Conservation (phyloP, 176 grass and related monocot species). For the Eleusine indica region DNA sequence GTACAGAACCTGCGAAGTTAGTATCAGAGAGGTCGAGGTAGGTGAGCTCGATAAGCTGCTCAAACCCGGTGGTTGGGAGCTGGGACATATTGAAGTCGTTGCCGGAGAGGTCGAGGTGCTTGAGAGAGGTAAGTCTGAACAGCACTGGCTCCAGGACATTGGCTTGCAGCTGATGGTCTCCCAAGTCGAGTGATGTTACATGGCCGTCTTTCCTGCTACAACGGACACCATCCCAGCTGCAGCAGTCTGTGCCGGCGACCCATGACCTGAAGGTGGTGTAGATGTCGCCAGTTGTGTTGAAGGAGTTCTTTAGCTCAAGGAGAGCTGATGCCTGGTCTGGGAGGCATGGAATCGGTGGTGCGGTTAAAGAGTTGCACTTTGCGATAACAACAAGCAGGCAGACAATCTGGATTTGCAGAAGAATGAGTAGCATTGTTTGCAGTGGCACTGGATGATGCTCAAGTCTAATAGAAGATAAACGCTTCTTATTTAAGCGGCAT, state of each 20-base stretch:
- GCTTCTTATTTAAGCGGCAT: neutral
- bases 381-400: neutral
- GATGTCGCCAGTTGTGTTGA: neutral
- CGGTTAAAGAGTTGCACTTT: neutral
- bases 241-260: neutral
- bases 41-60: slow-evolving; percentile 37
- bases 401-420: neutral
- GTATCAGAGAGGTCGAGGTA: slow-evolving; percentile 51
- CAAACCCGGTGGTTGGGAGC: slow-evolving; percentile 36
- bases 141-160: neutral
- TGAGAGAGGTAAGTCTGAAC: slow-evolving; percentile 42
- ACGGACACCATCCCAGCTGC: neutral
- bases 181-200: slow-evolving; percentile 43
- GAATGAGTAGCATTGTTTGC: neutral
- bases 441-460: neutral
- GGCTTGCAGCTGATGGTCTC: neutral
- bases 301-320: neutral
- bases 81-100: slow-evolving; percentile 36
- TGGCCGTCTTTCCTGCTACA: slow-evolving; percentile 18
- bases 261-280: neutral
- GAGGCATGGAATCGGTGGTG: neutral
- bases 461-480: neutral
- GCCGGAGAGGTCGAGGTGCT: slow-evolving; percentile 41
- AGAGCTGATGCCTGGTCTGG: neutral
- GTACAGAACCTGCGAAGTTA: slow-evolving; percentile 41